phyloP scores from a whole-genome alignment of 768 basidiomycete species.

The Boletellus emodensis region DNA sequence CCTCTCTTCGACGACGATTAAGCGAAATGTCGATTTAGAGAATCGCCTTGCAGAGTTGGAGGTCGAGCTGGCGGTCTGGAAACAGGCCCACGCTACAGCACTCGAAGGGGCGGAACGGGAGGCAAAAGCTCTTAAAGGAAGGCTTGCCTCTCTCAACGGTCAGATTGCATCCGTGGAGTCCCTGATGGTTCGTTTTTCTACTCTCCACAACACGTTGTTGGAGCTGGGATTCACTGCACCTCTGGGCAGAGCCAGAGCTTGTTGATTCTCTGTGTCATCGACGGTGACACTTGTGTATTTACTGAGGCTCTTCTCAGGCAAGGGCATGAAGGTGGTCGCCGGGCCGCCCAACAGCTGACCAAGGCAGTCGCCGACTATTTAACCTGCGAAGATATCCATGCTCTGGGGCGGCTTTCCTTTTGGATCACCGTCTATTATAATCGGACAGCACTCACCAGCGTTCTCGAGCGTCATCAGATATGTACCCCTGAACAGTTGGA shows the following conservation, averaged over 20 bases:
- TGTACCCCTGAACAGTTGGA: slow-evolving; percentile 67
- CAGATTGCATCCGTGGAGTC: slow-evolving; percentile 59
- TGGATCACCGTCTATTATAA: slow-evolving; percentile 75
- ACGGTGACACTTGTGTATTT: slow-evolving; percentile 71
- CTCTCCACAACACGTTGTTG: background rate
- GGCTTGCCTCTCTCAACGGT: slow-evolving; percentile 58
- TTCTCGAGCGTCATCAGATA: slow-evolving; percentile 47
- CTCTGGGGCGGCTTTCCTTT: slow-evolving; percentile 64
- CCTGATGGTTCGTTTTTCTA: slow-evolving; percentile 35
- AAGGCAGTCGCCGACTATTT: slow-evolving; percentile 67
- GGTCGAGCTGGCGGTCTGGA: slow-evolving; percentile 65
- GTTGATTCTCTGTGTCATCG: slow-evolving; percentile 70
- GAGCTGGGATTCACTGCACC: background rate
- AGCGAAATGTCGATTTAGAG: slow-evolving; percentile 62
- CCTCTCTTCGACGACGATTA: slow-evolving; percentile 60
- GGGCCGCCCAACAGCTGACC: slow-evolving; percentile 60
- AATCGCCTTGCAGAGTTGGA: slow-evolving; percentile 63
- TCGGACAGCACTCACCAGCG: slow-evolving; percentile 50
- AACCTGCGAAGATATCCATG: slow-evolving; percentile 54
- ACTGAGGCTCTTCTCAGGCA: slow-evolving; percentile 52
- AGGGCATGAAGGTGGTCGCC: slow-evolving; percentile 62
- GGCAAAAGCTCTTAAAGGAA: slow-evolving; percentile 62
- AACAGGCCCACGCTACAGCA: slow-evolving; percentile 61
- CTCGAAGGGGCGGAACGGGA: slow-evolving; percentile 63
- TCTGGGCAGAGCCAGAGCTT: slow-evolving; percentile 53